Evolutionary conservation across 1,139 yeast species (phyloP).

Genomic region (Saccharomyces pastorianus): DNA sequence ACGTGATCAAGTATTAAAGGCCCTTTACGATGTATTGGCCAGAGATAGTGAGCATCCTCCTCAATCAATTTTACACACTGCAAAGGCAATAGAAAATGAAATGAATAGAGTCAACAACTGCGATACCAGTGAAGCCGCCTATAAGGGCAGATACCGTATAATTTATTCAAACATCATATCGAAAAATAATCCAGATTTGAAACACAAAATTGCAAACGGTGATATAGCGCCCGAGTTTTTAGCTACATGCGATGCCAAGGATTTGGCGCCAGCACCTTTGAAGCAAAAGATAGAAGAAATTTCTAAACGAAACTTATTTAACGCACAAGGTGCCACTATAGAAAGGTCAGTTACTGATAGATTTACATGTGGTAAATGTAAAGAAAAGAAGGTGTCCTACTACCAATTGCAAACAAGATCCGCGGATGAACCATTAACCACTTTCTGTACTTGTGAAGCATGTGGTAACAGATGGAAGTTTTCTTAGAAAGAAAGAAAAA

Average conservation of each 20-base stretch:
- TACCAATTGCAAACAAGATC: constrained; percentile 97
- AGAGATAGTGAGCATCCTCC: constrained; percentile 58
- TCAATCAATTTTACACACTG: constrained; percentile 49
- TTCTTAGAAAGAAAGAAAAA: constrained; percentile 35
- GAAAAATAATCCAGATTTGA: constrained; percentile 77
- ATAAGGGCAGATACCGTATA: constrained; percentile 75
- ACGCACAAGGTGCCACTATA: constrained; percentile 97
- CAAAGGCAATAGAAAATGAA: constrained; percentile 65
- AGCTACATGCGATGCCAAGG: constrained; percentile 79
- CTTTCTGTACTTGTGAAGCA: constrained; percentile 94
- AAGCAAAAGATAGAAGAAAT: constrained; percentile 79
- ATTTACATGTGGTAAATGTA: constrained; percentile 95
- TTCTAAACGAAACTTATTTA: constrained; percentile 81
- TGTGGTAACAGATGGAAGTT: constrained; percentile 98
- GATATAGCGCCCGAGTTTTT: constrained; percentile 57
- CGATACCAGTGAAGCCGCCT: constrained; percentile 32
- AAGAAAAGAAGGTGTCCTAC: constrained; percentile 90
- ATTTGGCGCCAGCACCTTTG: constrained; percentile 85
- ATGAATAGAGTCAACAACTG: constrained; percentile 35
- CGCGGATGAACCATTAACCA: constrained; percentile 97
- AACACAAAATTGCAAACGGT: constrained; percentile 59
- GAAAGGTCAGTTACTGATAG: constrained; percentile 94
- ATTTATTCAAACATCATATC: constrained; percentile 80
- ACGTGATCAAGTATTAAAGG: constrained; percentile 76
- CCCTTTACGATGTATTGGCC: constrained; percentile 83